Conservation (phyloP, 2,329 filamentous ascomycete genomes). For the Leptosphaerulina australis region DNA sequence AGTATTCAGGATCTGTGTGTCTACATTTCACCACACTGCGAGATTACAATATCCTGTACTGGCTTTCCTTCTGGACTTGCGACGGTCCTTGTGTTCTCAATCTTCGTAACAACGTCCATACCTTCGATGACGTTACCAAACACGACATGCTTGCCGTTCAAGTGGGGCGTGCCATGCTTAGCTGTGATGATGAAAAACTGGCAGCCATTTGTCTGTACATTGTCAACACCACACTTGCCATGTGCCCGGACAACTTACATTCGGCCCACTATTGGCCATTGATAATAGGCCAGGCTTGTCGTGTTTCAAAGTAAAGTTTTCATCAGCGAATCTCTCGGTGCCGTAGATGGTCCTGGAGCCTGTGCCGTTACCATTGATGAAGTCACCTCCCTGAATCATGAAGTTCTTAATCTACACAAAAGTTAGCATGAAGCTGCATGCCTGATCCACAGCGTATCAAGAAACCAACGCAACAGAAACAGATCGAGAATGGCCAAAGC, state of each 20-base stretch:
- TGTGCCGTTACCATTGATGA: conserved; percentile 89
- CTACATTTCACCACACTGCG: conserved; percentile 93
- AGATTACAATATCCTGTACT: conserved; percentile 80
- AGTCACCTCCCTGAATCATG: conserved; percentile 98
- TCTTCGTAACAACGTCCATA: conserved; percentile 88
- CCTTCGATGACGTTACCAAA: conserved; percentile 90
- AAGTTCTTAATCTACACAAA: conserved; percentile 80
- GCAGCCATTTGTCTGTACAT: conserved; percentile 71
- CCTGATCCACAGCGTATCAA: not conserved
- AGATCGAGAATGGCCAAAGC: not conserved
- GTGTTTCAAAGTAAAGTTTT: conserved; percentile 85
- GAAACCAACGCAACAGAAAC: not conserved
- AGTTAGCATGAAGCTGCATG: conserved; percentile 13
- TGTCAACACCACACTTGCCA: conserved; percentile 2
- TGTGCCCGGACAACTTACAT: conserved; percentile 54
- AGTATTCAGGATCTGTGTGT: not conserved
- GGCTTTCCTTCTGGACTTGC: conserved; percentile 74
- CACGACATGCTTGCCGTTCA: conserved; percentile 93
- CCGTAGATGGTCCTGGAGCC: conserved; percentile 90
- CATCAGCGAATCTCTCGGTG: conserved; percentile 81
- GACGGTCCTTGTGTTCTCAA: conserved; percentile 81
- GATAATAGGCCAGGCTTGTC: conserved; percentile 79
- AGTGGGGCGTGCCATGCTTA: conserved; percentile 71
- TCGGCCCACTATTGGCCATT: conserved; percentile 70
- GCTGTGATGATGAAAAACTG: conserved; percentile 98